Evolutionary conservation across 257 asterid genomes (phyloP), one percentile per base, ranked within the genome.

Genomic region (Ophiorrhiza pumila): DNA sequence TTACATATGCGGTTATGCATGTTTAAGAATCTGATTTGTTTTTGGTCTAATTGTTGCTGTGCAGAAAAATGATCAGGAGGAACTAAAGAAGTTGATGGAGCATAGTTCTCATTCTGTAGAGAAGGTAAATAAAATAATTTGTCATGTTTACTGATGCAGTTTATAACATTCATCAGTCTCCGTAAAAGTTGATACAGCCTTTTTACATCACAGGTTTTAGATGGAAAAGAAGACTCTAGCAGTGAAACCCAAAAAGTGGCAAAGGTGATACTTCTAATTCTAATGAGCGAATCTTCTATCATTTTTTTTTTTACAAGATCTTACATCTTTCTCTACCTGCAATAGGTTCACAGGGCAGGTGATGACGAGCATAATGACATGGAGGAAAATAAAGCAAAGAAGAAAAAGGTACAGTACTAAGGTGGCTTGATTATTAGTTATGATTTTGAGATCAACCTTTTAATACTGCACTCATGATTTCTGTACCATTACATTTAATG

Each of bases 21-120:
- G n/a, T n/a, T n/a, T n/a, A n/a, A n/a, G n/a, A n/a, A n/a, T n/a
- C n/a, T n/a, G n/a, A n/a, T n/a, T n/a, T n/a, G n/a, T n/a, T n/a
- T 29, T 4, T 47, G 17, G 5, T 14, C 20, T 27, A 0, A 29
- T 63, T 61, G 10, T 75, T 77, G 39, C 65, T 79, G 42, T 86
- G 87, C 92, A 93, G 97, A 81, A 74, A 56, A 62, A 75, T 74
- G 97, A 93, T 76, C 93, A 89, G 79, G 93, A 88, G 53, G 80
- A 88, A 53, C 60, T 93, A 63, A 84, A 74, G 83, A 82, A 85
- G 78, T 74, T 85, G 72, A 42, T 85, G 22, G 57, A 57, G 57
- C 85, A 79, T 61, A 80, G 71, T 37, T 65, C 71, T 59, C 74
- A 79, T 76, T 72, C 80, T 66, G 64, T 83, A 14, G 72, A 76